These are phyloP conservation scores for Solanum chmielewskii DNA, from an alignment of 257 asterid species.

Conservation along the genomic window DNA sequence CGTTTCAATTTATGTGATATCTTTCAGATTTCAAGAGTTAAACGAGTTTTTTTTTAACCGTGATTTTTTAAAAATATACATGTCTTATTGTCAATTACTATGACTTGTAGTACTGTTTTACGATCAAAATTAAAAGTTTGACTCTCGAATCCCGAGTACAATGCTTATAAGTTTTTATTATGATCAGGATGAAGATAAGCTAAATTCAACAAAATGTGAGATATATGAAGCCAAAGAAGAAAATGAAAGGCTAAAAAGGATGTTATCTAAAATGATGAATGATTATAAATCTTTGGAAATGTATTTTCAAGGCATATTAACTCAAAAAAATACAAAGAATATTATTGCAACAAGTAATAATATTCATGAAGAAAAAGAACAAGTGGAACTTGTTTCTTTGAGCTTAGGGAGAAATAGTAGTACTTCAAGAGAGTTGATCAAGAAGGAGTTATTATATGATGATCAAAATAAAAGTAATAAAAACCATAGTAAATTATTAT, in stretches of 20 bases:
- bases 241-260: conserved; percentile 19
- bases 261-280: conserved; percentile 17
- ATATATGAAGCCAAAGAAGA: conserved; percentile 36
- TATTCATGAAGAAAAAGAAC: background rate
- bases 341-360: background rate
- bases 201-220: conserved; percentile 16
- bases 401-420: conserved; percentile 19
- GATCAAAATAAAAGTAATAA: background rate
- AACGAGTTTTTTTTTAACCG: no score
- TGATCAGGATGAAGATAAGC: conserved; percentile 14
- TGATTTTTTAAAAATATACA: no score
- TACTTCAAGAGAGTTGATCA: conserved; percentile 4
- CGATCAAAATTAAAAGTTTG: background rate
- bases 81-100: background rate
- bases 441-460: background rate
- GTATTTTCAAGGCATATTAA: conserved; percentile 8
- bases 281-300: conserved; percentile 21
- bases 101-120: no score
- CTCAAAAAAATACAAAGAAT: background rate
- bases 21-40: background rate
- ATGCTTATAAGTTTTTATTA: background rate
- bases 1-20: background rate
- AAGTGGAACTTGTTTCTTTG: conserved; percentile 26
- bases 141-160: background rate
- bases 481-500: background rate